These are phyloP conservation scores for Rubroboletus satanas DNA, from an alignment of 768 basidiomycete genomes.

Conservation along the genomic window DNA sequence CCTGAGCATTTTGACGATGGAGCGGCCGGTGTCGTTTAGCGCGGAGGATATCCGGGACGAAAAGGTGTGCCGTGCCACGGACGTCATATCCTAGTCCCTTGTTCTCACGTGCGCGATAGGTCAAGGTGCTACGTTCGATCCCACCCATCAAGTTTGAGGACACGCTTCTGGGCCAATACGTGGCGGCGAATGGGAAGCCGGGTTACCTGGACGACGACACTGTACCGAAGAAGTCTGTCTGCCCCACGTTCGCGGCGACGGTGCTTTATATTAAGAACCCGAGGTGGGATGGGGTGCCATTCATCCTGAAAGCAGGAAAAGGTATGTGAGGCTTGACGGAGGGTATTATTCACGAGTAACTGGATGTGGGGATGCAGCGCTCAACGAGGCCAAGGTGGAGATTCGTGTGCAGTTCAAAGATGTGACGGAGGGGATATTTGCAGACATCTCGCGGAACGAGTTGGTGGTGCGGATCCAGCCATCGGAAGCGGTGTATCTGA, in stretches of 20 bases:
- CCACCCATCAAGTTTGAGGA: conserved; percentile 74
- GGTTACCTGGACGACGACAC: conserved; percentile 98
- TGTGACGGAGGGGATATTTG: conserved; percentile 95
- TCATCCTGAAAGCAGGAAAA: conserved; percentile 98
- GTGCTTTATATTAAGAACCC: conserved; percentile 92
- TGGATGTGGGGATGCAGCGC: conserved; percentile 45
- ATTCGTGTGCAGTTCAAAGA: conserved; percentile 98
- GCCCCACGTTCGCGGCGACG: conserved; percentile 92
- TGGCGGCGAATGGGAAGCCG: conserved; percentile 85
- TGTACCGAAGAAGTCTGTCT: conserved; percentile 86
- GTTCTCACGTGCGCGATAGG: conserved; percentile 45
- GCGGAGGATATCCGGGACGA: conserved; percentile 98
- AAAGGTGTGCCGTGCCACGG: conserved; percentile 56
- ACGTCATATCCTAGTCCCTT: not conserved
- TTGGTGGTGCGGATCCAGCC: conserved; percentile 97
- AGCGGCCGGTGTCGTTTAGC: conserved; percentile 94
- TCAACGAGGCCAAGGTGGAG: conserved; percentile 99
- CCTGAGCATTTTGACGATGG: conserved; percentile 93
- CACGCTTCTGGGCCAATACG: conserved; percentile 92
- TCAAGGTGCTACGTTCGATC: conserved; percentile 93
- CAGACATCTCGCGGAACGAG: conserved; percentile 93
- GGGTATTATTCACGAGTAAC: conserved; percentile 13
- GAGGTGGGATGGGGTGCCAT: conserved; percentile 98
- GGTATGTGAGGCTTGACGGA: conserved; percentile 45
- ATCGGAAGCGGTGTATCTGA: conserved; percentile 93